Conservation (phyloP, 495 filamentous ascomycete genomes). For the Chaetomium tenue region DNA sequence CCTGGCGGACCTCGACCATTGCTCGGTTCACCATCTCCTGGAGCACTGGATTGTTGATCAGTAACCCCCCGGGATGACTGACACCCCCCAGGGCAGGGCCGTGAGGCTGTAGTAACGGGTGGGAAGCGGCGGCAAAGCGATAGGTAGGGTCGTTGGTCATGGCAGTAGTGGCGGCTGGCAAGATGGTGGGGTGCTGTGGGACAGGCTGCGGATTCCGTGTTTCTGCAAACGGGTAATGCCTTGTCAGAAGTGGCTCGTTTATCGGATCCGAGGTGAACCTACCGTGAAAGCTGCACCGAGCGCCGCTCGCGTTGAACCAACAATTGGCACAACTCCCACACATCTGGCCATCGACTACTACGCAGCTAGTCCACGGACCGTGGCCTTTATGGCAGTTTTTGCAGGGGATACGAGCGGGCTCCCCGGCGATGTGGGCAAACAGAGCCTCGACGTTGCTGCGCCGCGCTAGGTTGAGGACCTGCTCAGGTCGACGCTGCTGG, state of each 20-base stretch:
- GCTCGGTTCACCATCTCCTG: slow-evolving; percentile 41
- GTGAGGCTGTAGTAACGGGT: slow-evolving; percentile 24
- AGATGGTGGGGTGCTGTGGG: slow-evolving; percentile 27
- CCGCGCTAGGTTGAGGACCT: slow-evolving; percentile 44
- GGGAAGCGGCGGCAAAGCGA: slow-evolving; percentile 26
- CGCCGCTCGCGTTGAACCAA: slow-evolving; percentile 53
- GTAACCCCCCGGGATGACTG: slow-evolving; percentile 26
- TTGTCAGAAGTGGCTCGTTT: background rate
- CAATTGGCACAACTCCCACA: slow-evolving; percentile 54
- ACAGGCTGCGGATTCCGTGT: slow-evolving; percentile 31
- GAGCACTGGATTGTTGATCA: slow-evolving; percentile 40
- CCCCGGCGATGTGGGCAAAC: slow-evolving; percentile 51
- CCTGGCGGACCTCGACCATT: slow-evolving; percentile 41
- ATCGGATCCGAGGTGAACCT: slow-evolving; percentile 17
- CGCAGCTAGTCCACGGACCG: slow-evolving; percentile 49
- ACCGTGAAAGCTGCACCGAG: slow-evolving; percentile 54
- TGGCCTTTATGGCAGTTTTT: slow-evolving; percentile 56
- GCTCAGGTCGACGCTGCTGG: slow-evolving; percentile 47
- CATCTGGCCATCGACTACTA: slow-evolving; percentile 52
- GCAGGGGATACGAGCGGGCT: slow-evolving; percentile 43
- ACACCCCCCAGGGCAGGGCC: slow-evolving; percentile 20
- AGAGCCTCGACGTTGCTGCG: slow-evolving; percentile 53
- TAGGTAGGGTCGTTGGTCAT: slow-evolving; percentile 31
- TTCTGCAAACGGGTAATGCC: slow-evolving; percentile 18
- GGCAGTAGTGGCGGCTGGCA: slow-evolving; percentile 22